A percentile compares a stretch with the other conserved stretches of the same genome.
Evolutionary conservation across 2,329 filamentous ascomycete genomes (phyloP).

Genomic region (Exophiala alcalophila): DNA sequence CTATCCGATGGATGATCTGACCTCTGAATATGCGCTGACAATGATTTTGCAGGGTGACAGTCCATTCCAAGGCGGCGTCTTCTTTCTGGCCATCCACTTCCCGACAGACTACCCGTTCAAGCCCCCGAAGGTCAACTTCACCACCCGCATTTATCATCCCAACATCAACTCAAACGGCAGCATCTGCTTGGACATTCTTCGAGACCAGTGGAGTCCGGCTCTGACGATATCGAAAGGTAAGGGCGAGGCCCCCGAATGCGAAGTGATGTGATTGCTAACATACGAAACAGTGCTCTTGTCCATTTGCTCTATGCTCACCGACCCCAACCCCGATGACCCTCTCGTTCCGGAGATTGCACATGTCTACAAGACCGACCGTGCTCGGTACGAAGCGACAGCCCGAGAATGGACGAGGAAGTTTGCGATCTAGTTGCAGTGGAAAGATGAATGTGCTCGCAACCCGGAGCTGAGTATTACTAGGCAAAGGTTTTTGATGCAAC

Average conservation of each 20-base stretch:
- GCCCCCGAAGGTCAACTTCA: slow-evolving; percentile 99
- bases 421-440: slow-evolving; percentile 65
- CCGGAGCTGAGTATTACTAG: slow-evolving; percentile 4
- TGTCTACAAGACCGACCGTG: slow-evolving; percentile 98
- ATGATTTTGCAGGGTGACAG: slow-evolving; percentile 76
- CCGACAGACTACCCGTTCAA: slow-evolving; percentile 99
- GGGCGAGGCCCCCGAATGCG: slow-evolving; percentile 20
- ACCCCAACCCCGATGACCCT: slow-evolving; percentile 98
- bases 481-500: too few species aligned
- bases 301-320: slow-evolving; percentile 99
- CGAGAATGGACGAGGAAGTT: slow-evolving; percentile 99
- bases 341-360: slow-evolving; percentile 98
- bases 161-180: slow-evolving; percentile 99
- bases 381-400: slow-evolving; percentile 92
- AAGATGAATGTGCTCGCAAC: slow-evolving; percentile 2
- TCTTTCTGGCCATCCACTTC: slow-evolving; percentile 99
- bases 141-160: slow-evolving; percentile 97
- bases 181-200: slow-evolving; percentile 96
- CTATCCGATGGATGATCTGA: too few species aligned
- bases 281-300: slow-evolving; percentile 74
- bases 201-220: slow-evolving; percentile 98
- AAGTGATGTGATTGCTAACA: slow-evolving; percentile 2
- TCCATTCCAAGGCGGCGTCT: slow-evolving; percentile 96
- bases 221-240: slow-evolving; percentile 97
- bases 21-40: too few species aligned